Evolutionary conservation across 2,329 filamentous ascomycete genomes (phyloP).

Genomic region (Xylaria polymorpha): DNA sequence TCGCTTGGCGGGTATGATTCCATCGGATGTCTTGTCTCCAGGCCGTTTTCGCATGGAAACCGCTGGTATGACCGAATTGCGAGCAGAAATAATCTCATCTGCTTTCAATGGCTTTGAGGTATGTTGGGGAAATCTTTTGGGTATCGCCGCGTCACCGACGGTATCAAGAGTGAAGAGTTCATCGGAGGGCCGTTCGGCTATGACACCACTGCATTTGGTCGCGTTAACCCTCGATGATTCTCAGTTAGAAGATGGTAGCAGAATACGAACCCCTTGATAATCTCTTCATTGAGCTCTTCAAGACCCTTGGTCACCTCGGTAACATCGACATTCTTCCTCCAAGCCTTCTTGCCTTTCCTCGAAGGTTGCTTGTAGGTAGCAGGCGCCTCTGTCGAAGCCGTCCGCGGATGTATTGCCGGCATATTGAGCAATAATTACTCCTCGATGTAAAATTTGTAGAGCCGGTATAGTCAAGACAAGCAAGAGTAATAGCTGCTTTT

Average conservation of each 20-base stretch:
- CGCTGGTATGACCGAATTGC: constrained; percentile 80
- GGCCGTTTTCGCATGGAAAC: constrained; percentile 82
- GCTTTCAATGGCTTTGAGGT: constrained; percentile 83
- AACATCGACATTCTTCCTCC: constrained; percentile 98
- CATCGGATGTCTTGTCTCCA: constrained; percentile 76
- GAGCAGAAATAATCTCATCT: constrained; percentile 89
- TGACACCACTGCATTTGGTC: constrained; percentile 74
- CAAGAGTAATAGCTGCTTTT: not conserved
- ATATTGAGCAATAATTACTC: constrained; percentile 52
- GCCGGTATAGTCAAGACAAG: not conserved
- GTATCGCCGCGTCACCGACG: constrained; percentile 73
- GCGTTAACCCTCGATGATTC: constrained; percentile 11
- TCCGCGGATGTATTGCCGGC: constrained; percentile 64
- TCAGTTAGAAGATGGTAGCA: not conserved
- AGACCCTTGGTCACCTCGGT: constrained; percentile 86
- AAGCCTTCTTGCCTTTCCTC: constrained; percentile 97
- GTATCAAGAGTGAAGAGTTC: constrained; percentile 89
- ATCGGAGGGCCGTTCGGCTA: constrained; percentile 83
- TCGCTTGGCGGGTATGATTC: constrained; percentile 79
- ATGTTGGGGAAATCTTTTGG: constrained; percentile 72
- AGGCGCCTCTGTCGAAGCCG: constrained; percentile 70
- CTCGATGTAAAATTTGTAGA: not conserved
- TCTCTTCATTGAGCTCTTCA: constrained; percentile 85
- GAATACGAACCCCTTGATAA: constrained; percentile 80
- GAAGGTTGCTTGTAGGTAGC: constrained; percentile 89